Conservation (phyloP, 2,329 filamentous ascomycete genomes). For the Rutstroemia sp. region DNA sequence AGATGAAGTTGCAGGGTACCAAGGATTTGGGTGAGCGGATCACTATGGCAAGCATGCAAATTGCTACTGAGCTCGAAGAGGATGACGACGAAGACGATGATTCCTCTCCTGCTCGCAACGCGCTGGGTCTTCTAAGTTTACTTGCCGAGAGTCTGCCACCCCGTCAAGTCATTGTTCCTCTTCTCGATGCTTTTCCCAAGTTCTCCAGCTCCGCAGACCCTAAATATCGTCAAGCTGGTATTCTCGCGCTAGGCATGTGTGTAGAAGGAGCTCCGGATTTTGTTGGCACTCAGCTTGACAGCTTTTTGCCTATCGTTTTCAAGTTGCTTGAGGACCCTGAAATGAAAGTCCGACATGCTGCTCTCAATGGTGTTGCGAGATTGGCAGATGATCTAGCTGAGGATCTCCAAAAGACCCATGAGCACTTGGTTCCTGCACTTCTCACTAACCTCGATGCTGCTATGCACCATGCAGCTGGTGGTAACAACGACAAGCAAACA, state of each 20-base stretch:
- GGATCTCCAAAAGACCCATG: constrained; percentile 80
- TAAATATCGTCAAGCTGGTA: constrained; percentile 80
- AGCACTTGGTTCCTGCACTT: constrained; percentile 73
- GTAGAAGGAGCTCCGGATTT: constrained; percentile 97
- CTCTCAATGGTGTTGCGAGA: constrained; percentile 79
- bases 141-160: constrained; percentile 83
- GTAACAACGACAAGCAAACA: constrained; percentile 59
- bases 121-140: constrained; percentile 81
- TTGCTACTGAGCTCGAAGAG: constrained; percentile 81
- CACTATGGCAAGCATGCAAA: constrained; percentile 79
- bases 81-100: constrained; percentile 68
- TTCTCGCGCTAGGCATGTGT: constrained; percentile 85
- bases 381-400: constrained; percentile 91
- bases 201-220: constrained; percentile 71
- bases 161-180: constrained; percentile 86
- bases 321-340: constrained; percentile 80
- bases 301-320: constrained; percentile 79
- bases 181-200: constrained; percentile 76
- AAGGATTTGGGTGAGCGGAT: constrained; percentile 77
- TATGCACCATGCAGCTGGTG: constrained; percentile 44
- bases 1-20: constrained; percentile 90
- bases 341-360: constrained; percentile 75
- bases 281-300: constrained; percentile 83
- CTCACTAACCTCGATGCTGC: constrained; percentile 84
- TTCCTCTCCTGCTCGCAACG: constrained; percentile 75